These are phyloP conservation scores for Cladophialophora psammophila DNA, from an alignment of 2,329 filamentous ascomycete species.

Conservation along the genomic window DNA sequence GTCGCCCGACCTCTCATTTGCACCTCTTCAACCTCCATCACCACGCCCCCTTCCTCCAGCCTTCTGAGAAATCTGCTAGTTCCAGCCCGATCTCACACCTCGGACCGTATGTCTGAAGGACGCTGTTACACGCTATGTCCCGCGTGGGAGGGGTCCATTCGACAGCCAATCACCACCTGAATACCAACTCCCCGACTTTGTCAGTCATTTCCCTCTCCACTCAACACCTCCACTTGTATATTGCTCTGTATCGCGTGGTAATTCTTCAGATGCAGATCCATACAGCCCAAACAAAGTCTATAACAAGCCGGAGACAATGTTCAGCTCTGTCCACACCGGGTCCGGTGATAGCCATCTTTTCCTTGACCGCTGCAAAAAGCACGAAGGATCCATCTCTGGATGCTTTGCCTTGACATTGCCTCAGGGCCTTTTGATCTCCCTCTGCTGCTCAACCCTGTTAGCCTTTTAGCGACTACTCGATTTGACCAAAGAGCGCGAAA, in stretches of 20 bases:
- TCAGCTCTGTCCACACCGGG: not conserved
- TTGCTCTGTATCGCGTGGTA: not conserved
- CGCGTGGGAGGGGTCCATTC: not conserved
- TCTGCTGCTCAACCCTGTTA: not conserved
- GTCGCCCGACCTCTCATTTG: not conserved
- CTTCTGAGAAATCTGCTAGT: not conserved
- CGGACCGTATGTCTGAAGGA: not conserved
- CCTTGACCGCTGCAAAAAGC: not conserved
- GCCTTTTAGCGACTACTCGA: not conserved
- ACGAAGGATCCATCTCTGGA: not conserved
- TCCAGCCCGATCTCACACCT: not conserved
- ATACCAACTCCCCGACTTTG: not conserved
- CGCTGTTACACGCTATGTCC: conserved; percentile 1
- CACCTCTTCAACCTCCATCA: not conserved
- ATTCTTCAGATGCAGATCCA: not conserved
- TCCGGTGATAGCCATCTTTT: not conserved
- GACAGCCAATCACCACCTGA: not conserved
- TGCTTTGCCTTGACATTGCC: not conserved
- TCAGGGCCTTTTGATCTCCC: not conserved
- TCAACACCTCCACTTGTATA: conserved; percentile 1
- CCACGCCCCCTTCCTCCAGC: not conserved
- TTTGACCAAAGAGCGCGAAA: not conserved
- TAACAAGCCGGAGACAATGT: not conserved
- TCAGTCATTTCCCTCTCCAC: not conserved
- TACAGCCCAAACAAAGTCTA: not conserved